Conservation (phyloP, 2,329 filamentous ascomycete species). For the Tolypocladium capitatum region DNA sequence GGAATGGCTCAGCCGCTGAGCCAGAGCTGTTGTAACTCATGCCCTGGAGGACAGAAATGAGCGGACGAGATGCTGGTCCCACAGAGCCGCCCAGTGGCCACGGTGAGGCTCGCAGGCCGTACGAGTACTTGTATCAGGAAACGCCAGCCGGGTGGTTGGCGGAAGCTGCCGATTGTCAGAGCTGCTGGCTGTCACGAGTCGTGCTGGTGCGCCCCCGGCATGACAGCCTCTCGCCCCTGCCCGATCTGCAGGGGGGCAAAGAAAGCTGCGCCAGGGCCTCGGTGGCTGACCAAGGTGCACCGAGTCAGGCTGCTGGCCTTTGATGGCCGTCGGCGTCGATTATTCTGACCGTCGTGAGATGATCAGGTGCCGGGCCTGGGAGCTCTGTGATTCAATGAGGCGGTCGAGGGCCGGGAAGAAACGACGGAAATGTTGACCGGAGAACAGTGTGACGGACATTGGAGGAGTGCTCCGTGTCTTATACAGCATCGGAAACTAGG, state of each 20-base stretch:
- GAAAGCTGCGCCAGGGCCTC: constrained; percentile 29
- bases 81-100: constrained; percentile 1
- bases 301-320: constrained; percentile 7
- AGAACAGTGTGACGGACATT: not conserved
- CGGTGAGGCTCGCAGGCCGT: constrained; percentile 1
- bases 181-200: constrained; percentile 20
- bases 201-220: constrained; percentile 23
- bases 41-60: constrained; percentile 11
- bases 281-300: constrained; percentile 12
- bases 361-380: not conserved
- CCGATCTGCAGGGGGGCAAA: constrained; percentile 19
- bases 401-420: not conserved
- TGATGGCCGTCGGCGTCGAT: not conserved
- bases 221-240: constrained; percentile 27
- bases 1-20: constrained; percentile 8
- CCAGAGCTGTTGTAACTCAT: constrained; percentile 16
- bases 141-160: constrained; percentile 3
- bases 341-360: not conserved
- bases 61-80: constrained; percentile 11
- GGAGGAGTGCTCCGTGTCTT: constrained; percentile 3
- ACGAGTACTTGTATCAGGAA: constrained; percentile 1
- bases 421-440: not conserved
- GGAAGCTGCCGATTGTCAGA: constrained; percentile 21
- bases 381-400: not conserved
- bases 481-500: constrained; percentile 3